Evolutionary conservation across 495 filamentous ascomycete genomes (phyloP), one percentile per base, ranked within the genome.

Genomic region (Podospora appendiculata): DNA sequence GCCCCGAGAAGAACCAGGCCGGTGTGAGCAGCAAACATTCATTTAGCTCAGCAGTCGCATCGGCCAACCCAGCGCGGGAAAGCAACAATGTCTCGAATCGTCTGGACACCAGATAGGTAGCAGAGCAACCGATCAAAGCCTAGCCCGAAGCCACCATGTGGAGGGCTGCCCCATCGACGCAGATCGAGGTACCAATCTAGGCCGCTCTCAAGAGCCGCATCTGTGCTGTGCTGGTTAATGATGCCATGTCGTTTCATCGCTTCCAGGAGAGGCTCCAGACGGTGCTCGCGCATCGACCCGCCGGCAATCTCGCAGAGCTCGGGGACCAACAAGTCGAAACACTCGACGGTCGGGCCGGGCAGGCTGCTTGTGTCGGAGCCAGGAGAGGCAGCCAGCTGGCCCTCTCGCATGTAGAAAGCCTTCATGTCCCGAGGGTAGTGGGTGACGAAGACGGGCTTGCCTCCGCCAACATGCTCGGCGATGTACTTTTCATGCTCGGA

Each of bases 151-250:
- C 93, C 93, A 32, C 93, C 93, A 64, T 97, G 93, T n/a, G 91
- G 90, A 34, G 90, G 87, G 59, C 84, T 90, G 25, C 93, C 93
- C 83, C 89, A 98, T 51, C 87, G 85, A 45, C 93, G 85, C 44
- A 98, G 78, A 62, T 98, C 93, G n/a, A 89, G 70, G 65, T 97
- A 98, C 93, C 93, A 98, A 54, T 87, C 79, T 12, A 98, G 75
- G 55, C 59, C 65, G 55, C 48, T 50, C n/a, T 13, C 55, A 41
- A 55, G 51, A 43, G 12, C 25, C 10, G 8, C 43, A 13, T 45
- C n/a, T 17, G 18, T 1, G 43, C 32, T 12, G 2, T 25, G 45
- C 13, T 16, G 54, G 32, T 45, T 55, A 12, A 38, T 14, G 4
- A 68, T 49, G 1, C 57, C 61, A 19, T 64, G 64, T 8, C 52